A percentile compares a stretch with the other conserved stretches of the same genome.
phyloP scores from a whole-genome alignment of 164 flowering plant species.

The Macadamia tetraphylla region DNA sequence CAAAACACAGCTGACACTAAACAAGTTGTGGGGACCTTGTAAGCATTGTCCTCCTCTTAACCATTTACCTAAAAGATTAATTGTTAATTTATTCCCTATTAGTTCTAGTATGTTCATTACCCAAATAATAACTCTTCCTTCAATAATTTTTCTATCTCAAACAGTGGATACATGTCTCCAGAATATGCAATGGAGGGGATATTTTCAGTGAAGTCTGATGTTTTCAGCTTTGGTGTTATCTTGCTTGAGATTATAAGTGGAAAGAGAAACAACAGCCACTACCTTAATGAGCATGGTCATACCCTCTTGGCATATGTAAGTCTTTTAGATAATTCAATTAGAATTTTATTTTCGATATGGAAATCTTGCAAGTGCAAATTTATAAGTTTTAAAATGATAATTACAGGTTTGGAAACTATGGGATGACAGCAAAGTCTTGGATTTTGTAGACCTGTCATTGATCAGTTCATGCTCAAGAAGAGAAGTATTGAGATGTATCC shows the following conservation, averaged over 20 bases:
- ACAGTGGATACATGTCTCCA: background rate
- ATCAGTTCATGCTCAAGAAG: background rate
- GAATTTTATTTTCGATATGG: no score
- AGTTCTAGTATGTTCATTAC: no score
- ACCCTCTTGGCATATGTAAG: constrained; percentile 17
- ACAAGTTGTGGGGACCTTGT: constrained; percentile 37
- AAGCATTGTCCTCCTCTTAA: constrained; percentile 9
- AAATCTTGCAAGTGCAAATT: no score
- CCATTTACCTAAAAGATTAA: no score
- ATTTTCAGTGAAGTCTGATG: no score
- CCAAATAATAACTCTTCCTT: no score
- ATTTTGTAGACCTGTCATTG: constrained; percentile 13
- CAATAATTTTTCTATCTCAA: background rate
- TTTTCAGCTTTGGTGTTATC: constrained; percentile 17
- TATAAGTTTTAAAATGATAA: no score
- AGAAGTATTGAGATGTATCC: constrained; percentile 28
- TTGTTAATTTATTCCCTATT: no score
- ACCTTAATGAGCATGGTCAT: background rate
- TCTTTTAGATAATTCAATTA: background rate
- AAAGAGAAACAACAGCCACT: constrained; percentile 7
- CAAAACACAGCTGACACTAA: constrained; percentile 18
- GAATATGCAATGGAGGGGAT: no score
- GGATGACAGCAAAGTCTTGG: constrained; percentile 10
- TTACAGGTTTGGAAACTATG: constrained; percentile 21
- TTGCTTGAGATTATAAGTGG: constrained; percentile 28